Base-by-base conservation (phyloP, 2,329 filamentous ascomycete species). In the Trichophyton simii region DNA sequence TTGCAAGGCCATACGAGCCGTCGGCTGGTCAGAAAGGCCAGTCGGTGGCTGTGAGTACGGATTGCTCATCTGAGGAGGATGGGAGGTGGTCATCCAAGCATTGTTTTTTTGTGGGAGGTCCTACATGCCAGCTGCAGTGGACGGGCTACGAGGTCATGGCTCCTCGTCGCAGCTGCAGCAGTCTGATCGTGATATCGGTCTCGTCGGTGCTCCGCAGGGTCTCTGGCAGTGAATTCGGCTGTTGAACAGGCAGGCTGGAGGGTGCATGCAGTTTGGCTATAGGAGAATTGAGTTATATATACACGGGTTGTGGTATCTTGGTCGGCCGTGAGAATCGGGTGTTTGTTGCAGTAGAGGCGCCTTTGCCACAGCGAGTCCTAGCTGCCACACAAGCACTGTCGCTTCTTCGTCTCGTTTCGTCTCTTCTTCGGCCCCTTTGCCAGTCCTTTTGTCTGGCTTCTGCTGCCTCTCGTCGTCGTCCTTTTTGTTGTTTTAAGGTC, bases 61-160 rank as follows among this genome's bases (percentile, higher is more conserved):
- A 48, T 25, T 48, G 67, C 72, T 72, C 66, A 70, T 70, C 63
- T 72, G 74, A 65, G 73, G 67, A 64, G 73, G 67, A 71, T 73
- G 70, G 25, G 22, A 55, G 52, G 11, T 55, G 52, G 3, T 55
- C 52, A 55, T 55, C 52, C 52, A 65, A 73, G 75, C 73, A 76
- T 76, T 67, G 70, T 70, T 69, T n/a, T 38, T 69, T n/a, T 38
- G 34, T 38, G 11, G 41, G 6, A 68, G 67, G 61, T 70, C 71
- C 76, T 75, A 68, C 66, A 72, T 64, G 61, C 70, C 71, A 67
- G 67, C 60, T 64, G 63, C 61, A 7, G 55, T 61, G 60, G 60
- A 13, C 65, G 64, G 65, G n/a, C 63, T 60, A 64, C 66, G 63
- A 68, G 22, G 38, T 61, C 57, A 63, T 20, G 31, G 42, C 52